Evolutionary conservation across 2,329 filamentous ascomycete species (phyloP).

Genomic region (Apiospora marii): DNA sequence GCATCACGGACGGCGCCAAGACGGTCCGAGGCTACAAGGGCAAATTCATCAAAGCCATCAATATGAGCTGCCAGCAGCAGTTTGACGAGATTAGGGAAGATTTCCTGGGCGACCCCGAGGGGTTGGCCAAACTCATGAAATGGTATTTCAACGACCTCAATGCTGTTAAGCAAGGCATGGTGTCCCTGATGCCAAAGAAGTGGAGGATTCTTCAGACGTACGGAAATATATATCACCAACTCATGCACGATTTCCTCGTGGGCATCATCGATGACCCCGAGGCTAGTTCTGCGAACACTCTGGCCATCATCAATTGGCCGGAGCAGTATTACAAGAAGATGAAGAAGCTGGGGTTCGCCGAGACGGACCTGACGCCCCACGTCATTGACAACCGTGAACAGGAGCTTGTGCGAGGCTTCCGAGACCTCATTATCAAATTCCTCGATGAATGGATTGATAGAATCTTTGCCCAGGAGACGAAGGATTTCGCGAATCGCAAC

Average conservation of each 20-base stretch:
- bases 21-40: slow-evolving; percentile 95
- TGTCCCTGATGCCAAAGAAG: slow-evolving; percentile 89
- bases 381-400: slow-evolving; percentile 89
- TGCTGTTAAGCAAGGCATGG: slow-evolving; percentile 92
- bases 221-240: slow-evolving; percentile 85
- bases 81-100: slow-evolving; percentile 75
- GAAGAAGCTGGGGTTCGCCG: slow-evolving; percentile 82
- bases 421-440: slow-evolving; percentile 92
- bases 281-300: slow-evolving; percentile 84
- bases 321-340: slow-evolving; percentile 98
- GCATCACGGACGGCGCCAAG: slow-evolving; percentile 92
- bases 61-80: slow-evolving; percentile 74
- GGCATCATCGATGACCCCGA: slow-evolving; percentile 84
- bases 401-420: slow-evolving; percentile 92
- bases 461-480: slow-evolving; percentile 83
- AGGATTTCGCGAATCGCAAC: slow-evolving; percentile 80
- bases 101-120: slow-evolving; percentile 84
- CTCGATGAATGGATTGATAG: slow-evolving; percentile 98
- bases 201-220: slow-evolving; percentile 96
- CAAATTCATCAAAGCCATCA: slow-evolving; percentile 86
- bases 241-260: slow-evolving; percentile 95
- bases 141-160: slow-evolving; percentile 99
- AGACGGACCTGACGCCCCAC: slow-evolving; percentile 81
- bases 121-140: slow-evolving; percentile 85
- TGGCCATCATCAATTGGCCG: slow-evolving; percentile 93